Conservation (phyloP, 2,329 filamentous ascomycete species). For the Pseudocercospora musae region DNA sequence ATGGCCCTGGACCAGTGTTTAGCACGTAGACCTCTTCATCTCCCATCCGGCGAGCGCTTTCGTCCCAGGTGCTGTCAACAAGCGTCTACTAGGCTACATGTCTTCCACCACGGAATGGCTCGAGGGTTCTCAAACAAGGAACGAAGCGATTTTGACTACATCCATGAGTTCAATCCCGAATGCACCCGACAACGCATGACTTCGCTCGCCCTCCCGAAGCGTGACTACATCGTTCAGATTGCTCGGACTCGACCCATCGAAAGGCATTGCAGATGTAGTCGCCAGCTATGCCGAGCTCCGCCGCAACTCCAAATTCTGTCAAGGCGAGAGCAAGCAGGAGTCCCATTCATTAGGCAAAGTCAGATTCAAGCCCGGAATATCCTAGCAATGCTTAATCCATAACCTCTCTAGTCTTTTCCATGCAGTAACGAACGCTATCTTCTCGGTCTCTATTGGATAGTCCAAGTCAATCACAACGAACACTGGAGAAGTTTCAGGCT, state of each 20-base stretch:
- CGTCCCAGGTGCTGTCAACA: slow-evolving; percentile 66
- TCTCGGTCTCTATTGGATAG: no score
- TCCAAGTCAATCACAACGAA: no score
- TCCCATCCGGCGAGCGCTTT: slow-evolving; percentile 76
- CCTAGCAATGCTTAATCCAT: no score
- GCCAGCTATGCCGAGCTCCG: slow-evolving; percentile 72
- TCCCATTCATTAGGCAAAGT: no score
- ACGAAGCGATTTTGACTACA: slow-evolving; percentile 68
- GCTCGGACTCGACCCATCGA: slow-evolving; percentile 80
- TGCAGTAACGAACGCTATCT: no score
- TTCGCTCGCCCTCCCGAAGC: slow-evolving; percentile 56
- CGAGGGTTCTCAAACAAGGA: slow-evolving; percentile 77
- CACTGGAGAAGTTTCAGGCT: no score
- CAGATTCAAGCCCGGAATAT: no score
- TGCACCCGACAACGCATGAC: slow-evolving; percentile 60
- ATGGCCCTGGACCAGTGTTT: slow-evolving; percentile 70
- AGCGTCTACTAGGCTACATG: slow-evolving; percentile 67
- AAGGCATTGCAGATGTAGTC: slow-evolving; percentile 75
- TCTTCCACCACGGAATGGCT: slow-evolving; percentile 82
- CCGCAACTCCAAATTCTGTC: slow-evolving; percentile 51
- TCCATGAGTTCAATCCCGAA: slow-evolving; percentile 66
- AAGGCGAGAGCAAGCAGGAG: slow-evolving; percentile 47
- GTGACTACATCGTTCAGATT: slow-evolving; percentile 75
- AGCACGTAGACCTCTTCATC: slow-evolving; percentile 72
- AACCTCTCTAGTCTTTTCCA: no score